Evolutionary conservation across 1,284 basidiomycete species (phyloP).

Genomic region (Pascua guehoae): DNA sequence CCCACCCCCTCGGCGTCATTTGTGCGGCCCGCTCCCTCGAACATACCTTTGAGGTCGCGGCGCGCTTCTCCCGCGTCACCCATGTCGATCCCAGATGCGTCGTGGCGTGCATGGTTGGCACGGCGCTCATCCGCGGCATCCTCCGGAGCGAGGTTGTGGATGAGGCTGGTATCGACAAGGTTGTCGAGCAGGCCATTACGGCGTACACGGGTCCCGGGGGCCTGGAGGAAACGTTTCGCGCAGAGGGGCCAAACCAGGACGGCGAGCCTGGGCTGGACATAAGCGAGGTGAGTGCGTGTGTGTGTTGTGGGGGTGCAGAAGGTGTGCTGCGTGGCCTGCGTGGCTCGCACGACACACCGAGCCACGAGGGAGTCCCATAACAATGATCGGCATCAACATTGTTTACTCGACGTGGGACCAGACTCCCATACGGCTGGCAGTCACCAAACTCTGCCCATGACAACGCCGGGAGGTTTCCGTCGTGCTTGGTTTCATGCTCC

Average conservation of each 20-base stretch:
- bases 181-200: conserved; percentile 2
- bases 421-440: too few species aligned
- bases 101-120: conserved; percentile 13
- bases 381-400: too few species aligned
- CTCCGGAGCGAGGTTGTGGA: conserved; percentile 1
- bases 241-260: conserved; percentile 1
- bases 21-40: neutral
- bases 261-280: conserved; percentile 1
- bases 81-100: conserved; percentile 17
- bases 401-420: too few species aligned
- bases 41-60: conserved; percentile 9
- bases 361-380: too few species aligned
- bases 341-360: too few species aligned
- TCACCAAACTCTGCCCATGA: too few species aligned
- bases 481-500: too few species aligned
- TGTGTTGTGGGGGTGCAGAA: too few species aligned
- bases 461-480: too few species aligned
- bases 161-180: neutral
- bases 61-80: conserved; percentile 6
- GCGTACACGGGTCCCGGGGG: neutral
- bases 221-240: neutral
- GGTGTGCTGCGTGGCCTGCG: too few species aligned
- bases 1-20: conserved; percentile 12
- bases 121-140: conserved; percentile 12
- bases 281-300: conserved; percentile 3